Evolutionary conservation across 306 rosid genomes (phyloP).

Genomic region (Quercus alba): DNA sequence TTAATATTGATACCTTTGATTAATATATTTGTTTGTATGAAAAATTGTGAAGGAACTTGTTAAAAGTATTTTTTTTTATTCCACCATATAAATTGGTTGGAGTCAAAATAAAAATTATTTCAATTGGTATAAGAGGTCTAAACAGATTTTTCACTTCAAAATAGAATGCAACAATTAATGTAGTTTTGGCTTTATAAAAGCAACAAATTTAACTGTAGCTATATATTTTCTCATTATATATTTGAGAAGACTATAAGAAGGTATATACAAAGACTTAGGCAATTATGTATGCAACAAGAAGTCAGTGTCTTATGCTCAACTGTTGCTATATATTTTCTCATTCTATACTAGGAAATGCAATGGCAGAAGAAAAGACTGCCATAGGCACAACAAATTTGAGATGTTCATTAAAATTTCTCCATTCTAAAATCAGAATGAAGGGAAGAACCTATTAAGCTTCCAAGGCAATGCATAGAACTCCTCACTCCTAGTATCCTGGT

Average conservation of each 20-base stretch:
- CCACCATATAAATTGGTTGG: no score
- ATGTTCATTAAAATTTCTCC: not conserved
- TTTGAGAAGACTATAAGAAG: not conserved
- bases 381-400: not conserved
- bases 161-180: no score
- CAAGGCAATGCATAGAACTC: slow-evolving; percentile 71
- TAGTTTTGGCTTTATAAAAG: no score
- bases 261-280: not conserved
- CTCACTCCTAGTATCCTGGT: slow-evolving; percentile 53
- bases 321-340: not conserved
- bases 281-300: not conserved
- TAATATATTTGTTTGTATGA: no score
- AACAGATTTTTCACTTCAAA: no score
- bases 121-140: no score
- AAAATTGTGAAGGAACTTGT: no score
- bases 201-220: no score
- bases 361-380: not conserved
- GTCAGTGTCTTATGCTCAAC: not conserved
- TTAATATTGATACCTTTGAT: no score
- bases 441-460: slow-evolving; percentile 65
- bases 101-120: no score
- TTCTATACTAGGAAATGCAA: not conserved
- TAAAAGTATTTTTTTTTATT: no score
- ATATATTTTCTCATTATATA: no score
- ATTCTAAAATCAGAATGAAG: slow-evolving; percentile 46